Percentiles rank a stretch among this genome's conserved stretches.
Conservation (phyloP, 441 rosid species). For the Viola pubescens region DNA sequence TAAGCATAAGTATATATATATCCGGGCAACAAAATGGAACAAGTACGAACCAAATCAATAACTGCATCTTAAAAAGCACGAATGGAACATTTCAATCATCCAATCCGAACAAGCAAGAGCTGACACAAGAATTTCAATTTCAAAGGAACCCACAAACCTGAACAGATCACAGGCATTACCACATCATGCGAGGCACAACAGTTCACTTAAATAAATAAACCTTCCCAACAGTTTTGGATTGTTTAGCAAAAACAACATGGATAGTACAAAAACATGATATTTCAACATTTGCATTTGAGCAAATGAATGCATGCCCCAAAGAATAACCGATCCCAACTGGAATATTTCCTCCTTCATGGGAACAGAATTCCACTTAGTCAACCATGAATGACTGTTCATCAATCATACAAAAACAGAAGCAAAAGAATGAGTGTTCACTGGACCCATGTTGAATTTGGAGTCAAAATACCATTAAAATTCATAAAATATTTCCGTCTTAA, state of each 20-base stretch:
- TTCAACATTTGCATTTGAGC: background rate
- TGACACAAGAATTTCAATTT: background rate
- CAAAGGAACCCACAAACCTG: background rate
- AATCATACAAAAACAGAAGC: constrained; percentile 15
- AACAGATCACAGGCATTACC: background rate
- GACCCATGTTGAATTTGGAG: constrained; percentile 34
- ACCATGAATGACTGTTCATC: constrained; percentile 15
- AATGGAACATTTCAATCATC: background rate
- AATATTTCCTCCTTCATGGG: background rate
- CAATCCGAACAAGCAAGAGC: background rate
- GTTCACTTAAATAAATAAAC: background rate
- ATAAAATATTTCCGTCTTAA: constrained; percentile 14
- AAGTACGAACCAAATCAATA: background rate
- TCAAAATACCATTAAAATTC: constrained; percentile 16
- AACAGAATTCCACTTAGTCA: constrained; percentile 14
- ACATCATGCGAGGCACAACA: background rate
- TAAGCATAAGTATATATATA: background rate
- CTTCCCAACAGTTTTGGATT: background rate
- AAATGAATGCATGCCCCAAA: constrained; percentile 1
- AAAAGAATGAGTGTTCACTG: constrained; percentile 20
- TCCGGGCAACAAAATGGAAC: background rate
- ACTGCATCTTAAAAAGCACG: background rate
- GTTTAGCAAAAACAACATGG: background rate
- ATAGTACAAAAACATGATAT: background rate
- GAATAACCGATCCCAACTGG: background rate